phyloP scores from a whole-genome alignment of 2,329 filamentous ascomycete genomes.

The Pyricularia pennisetigena region DNA sequence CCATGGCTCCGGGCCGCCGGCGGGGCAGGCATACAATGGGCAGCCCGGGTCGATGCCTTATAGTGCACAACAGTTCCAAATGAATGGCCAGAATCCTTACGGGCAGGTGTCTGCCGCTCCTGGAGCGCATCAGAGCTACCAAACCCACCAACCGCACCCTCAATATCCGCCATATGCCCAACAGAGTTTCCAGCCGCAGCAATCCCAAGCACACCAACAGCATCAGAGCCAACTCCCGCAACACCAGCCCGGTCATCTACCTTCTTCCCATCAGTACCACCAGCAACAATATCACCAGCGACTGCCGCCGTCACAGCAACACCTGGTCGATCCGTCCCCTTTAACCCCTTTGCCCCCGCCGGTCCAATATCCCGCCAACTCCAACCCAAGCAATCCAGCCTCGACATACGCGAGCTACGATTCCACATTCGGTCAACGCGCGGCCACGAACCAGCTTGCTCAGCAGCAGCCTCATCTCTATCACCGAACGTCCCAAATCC shows the following conservation, averaged over 20 bases:
- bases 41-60: conserved; percentile 16
- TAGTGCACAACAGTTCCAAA: conserved; percentile 2
- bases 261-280: conserved; percentile 1
- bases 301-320: conserved; percentile 14
- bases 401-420: conserved; percentile 11
- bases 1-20: conserved; percentile 26
- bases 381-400: conserved; percentile 9
- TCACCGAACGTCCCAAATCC: neutral
- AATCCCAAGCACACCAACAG: conserved; percentile 4
- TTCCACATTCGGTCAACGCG: conserved; percentile 16
- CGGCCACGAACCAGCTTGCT: conserved; percentile 14
- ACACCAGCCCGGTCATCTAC: neutral
- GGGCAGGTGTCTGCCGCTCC: conserved; percentile 6
- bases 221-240: conserved; percentile 5
- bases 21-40: conserved; percentile 26
- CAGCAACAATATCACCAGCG: conserved; percentile 13
- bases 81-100: neutral
- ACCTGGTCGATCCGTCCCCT: conserved; percentile 8
- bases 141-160: neutral
- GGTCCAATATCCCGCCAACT: conserved; percentile 6
- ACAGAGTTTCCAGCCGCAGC: conserved; percentile 6
- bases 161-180: neutral
- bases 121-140: neutral
- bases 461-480: conserved; percentile 10
- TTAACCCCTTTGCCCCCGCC: neutral